Evolutionary conservation across 371 early-diverging fungal species (phyloP).

Genomic region (Batkoa obscura): DNA sequence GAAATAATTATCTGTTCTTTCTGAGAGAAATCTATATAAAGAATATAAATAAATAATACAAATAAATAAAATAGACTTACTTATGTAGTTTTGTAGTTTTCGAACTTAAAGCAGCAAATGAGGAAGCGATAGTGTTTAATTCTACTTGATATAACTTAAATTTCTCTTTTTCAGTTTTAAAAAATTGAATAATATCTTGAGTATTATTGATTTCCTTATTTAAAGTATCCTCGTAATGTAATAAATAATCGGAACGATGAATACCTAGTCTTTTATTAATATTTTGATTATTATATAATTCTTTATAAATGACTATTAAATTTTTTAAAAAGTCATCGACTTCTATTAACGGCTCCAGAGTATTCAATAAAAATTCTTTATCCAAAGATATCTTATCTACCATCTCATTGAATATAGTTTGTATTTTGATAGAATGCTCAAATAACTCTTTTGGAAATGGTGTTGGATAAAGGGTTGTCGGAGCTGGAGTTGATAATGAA

Average conservation of each 20-base stretch:
- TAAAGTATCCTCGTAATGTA: slow-evolving; percentile 42
- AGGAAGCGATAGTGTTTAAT: slow-evolving; percentile 86
- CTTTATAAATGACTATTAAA: slow-evolving; percentile 57
- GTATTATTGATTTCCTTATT: slow-evolving; percentile 1
- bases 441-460: slow-evolving; percentile 60
- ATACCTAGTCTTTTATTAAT: slow-evolving; percentile 44
- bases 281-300: slow-evolving; percentile 35
- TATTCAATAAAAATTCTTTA: slow-evolving; percentile 43
- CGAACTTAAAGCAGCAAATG: slow-evolving; percentile 70
- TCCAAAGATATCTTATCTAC: slow-evolving; percentile 64
- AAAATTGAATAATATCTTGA: not conserved
- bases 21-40: slow-evolving; percentile 27
- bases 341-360: slow-evolving; percentile 53
- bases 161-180: not conserved
- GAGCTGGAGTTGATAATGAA: no score
- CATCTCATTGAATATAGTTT: slow-evolving; percentile 62
- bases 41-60: not conserved
- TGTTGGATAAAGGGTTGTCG: slow-evolving; percentile 75
- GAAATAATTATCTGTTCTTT: slow-evolving; percentile 4
- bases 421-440: slow-evolving; percentile 50
- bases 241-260: slow-evolving; percentile 83
- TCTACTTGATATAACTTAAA: slow-evolving; percentile 79
- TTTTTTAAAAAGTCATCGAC: slow-evolving; percentile 68
- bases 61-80: slow-evolving; percentile 16
- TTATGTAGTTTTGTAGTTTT: slow-evolving; percentile 57